A percentile compares a stretch with the other conserved stretches of the same genome.
Evolutionary conservation across 2,329 filamentous ascomycete genomes (phyloP).

Genomic region (Phialemoniopsis sp.): DNA sequence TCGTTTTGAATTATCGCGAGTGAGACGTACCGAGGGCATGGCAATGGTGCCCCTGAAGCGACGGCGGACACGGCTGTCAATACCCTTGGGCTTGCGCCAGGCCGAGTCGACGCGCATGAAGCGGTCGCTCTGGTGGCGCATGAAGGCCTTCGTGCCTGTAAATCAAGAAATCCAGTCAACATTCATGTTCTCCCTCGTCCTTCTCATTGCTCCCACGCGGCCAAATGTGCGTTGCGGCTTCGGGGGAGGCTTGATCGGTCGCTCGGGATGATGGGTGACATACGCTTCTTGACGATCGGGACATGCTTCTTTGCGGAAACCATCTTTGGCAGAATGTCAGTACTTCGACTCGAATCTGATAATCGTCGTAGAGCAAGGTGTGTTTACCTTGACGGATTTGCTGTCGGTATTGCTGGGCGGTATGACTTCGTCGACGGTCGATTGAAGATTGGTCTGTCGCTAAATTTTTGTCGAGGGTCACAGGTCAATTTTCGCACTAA

Average conservation of each 20-base stretch:
- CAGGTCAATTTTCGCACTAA: no score
- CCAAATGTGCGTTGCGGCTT: not conserved
- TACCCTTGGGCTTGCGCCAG: conserved; percentile 99
- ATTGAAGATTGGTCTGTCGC: not conserved
- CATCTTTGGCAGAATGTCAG: conserved; percentile 62
- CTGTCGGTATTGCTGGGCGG: conserved; percentile 3
- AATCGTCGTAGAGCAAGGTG: not conserved
- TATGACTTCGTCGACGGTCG: not conserved
- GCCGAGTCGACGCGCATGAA: conserved; percentile 86
- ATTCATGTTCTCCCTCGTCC: conserved; percentile 11
- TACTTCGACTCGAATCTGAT: conserved; percentile 6
- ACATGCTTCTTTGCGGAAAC: conserved; percentile 99
- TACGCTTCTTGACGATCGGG: conserved; percentile 99
- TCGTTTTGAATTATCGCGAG: conserved; percentile 1
- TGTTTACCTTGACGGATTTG: not conserved
- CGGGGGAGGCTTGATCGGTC: no score
- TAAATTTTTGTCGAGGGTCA: no score
- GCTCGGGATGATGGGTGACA: conserved; percentile 38
- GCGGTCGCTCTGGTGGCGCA: conserved; percentile 94
- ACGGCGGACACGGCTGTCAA: conserved; percentile 96
- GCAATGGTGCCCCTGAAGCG: conserved; percentile 93
- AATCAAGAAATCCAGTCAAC: conserved; percentile 31
- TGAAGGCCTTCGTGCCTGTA: conserved; percentile 89
- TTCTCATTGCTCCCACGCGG: conserved; percentile 1
- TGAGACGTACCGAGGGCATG: conserved; percentile 90